These are phyloP conservation scores for Boletus rubescentipes DNA, from an alignment of 768 basidiomycete species.

Conservation along the genomic window DNA sequence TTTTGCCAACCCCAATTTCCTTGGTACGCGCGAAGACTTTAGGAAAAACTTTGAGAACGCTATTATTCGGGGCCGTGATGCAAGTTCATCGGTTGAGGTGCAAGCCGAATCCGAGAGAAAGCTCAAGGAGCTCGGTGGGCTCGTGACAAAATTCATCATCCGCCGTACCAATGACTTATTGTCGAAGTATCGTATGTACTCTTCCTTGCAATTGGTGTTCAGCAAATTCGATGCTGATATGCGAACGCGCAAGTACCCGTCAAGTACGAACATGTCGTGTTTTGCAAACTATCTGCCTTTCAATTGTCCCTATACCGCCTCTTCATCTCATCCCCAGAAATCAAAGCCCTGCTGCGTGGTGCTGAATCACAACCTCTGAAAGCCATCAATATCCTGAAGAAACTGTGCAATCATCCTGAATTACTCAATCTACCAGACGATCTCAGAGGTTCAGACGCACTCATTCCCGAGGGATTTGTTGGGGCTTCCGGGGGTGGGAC, in stretches of 20 bases:
- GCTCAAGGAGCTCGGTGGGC: constrained; percentile 82
- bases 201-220: background rate
- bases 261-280: constrained; percentile 98
- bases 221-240: background rate
- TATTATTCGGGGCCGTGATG: constrained; percentile 89
- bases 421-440: constrained; percentile 83
- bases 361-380: constrained; percentile 91
- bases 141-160: constrained; percentile 94
- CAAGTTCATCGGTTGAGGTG: constrained; percentile 74
- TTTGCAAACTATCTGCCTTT: constrained; percentile 82
- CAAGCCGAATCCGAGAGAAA: constrained; percentile 87
- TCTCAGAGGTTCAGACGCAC: constrained; percentile 73
- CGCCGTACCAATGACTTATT: constrained; percentile 90
- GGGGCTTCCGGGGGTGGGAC: constrained; percentile 39
- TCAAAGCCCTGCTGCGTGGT: constrained; percentile 85
- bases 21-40: constrained; percentile 88
- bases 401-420: constrained; percentile 94
- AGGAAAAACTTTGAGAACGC: constrained; percentile 92
- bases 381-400: constrained; percentile 92
- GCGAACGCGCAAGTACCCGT: constrained; percentile 72
- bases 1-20: constrained; percentile 89
- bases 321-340: constrained; percentile 92
- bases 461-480: constrained; percentile 82
- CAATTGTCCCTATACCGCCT: constrained; percentile 83
- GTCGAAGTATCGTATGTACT: constrained; percentile 84